Conservation (phyloP, 2,329 filamentous ascomycete species). For the Talaromyces funiculosus region DNA sequence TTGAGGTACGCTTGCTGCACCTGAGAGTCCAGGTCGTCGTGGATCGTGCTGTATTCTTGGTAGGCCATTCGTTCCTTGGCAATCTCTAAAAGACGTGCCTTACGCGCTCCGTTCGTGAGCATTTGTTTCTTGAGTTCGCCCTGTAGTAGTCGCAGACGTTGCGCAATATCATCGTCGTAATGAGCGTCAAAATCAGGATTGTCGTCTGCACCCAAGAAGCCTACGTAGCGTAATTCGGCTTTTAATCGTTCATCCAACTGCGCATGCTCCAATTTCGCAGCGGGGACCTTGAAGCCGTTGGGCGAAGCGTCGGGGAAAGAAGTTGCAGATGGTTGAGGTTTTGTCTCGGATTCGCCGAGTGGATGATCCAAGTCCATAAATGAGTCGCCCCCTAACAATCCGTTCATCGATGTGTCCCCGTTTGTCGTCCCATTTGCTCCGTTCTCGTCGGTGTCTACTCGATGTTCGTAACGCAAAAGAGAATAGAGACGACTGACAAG, state of each 20-base stretch:
- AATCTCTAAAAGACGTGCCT: conserved; percentile 76
- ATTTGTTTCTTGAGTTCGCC: conserved; percentile 74
- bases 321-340: conserved; percentile 61
- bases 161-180: conserved; percentile 90
- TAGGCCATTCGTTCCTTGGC: conserved; percentile 90
- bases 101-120: conserved; percentile 83
- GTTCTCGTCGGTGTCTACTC: conserved; percentile 50
- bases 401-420: conserved; percentile 42
- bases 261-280: conserved; percentile 73
- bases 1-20: conserved; percentile 95
- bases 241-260: conserved; percentile 87
- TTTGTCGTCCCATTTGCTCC: conserved; percentile 54
- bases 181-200: conserved; percentile 79
- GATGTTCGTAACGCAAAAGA: conserved; percentile 69
- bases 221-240: conserved; percentile 84
- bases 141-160: conserved; percentile 80
- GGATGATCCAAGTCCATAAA: conserved; percentile 44
- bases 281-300: conserved; percentile 72
- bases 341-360: conserved; percentile 43
- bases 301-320: conserved; percentile 71
- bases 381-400: conserved; percentile 42
- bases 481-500: conserved; percentile 76
- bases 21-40: conserved; percentile 91
- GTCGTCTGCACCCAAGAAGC: conserved; percentile 68
- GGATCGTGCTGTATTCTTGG: conserved; percentile 94